These are phyloP conservation scores for Ajuga chamaepitys DNA, from an alignment of 257 asterid species.

Conservation along the genomic window DNA sequence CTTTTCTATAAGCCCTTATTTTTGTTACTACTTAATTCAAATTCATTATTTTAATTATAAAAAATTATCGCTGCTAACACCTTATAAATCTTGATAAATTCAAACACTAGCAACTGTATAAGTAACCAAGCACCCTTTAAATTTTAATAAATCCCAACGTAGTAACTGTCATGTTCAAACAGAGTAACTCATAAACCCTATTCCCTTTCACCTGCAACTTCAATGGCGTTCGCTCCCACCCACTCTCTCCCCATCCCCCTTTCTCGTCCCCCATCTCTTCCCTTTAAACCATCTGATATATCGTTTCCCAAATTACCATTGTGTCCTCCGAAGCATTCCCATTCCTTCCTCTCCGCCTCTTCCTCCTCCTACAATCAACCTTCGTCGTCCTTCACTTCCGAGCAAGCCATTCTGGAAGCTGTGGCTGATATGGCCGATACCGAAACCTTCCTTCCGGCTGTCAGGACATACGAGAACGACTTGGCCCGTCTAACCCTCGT, in stretches of 20 bases:
- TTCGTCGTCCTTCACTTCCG: slow-evolving; percentile 30
- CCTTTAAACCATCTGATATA: slow-evolving; percentile 1
- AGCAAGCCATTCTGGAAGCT: slow-evolving; percentile 47
- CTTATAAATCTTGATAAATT: too few species aligned
- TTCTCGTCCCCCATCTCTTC: slow-evolving; percentile 13
- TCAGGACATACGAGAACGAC: slow-evolving; percentile 75
- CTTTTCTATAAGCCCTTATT: too few species aligned
- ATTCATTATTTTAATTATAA: too few species aligned
- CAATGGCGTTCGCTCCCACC: slow-evolving; percentile 44
- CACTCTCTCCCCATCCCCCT: slow-evolving; percentile 17
- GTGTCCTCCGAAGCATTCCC: slow-evolving; percentile 2
- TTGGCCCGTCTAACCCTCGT: slow-evolving; percentile 60
- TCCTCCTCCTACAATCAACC: slow-evolving; percentile 31
- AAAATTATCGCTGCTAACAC: too few species aligned
- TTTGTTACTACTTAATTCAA: too few species aligned
- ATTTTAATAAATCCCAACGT: too few species aligned
- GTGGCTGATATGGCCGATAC: slow-evolving; percentile 34
- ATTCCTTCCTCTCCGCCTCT: slow-evolving; percentile 18
- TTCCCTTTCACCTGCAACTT: neutral
- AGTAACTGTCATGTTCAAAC: neutral
- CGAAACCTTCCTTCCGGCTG: slow-evolving; percentile 41
- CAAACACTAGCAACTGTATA: too few species aligned
- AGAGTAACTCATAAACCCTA: slow-evolving; percentile 21
- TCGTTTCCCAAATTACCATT: slow-evolving; percentile 25
- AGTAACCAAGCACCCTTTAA: too few species aligned